Evolutionary conservation across 2,329 filamentous ascomycete species (phyloP).

Genomic region (Alternaria gansuensis): DNA sequence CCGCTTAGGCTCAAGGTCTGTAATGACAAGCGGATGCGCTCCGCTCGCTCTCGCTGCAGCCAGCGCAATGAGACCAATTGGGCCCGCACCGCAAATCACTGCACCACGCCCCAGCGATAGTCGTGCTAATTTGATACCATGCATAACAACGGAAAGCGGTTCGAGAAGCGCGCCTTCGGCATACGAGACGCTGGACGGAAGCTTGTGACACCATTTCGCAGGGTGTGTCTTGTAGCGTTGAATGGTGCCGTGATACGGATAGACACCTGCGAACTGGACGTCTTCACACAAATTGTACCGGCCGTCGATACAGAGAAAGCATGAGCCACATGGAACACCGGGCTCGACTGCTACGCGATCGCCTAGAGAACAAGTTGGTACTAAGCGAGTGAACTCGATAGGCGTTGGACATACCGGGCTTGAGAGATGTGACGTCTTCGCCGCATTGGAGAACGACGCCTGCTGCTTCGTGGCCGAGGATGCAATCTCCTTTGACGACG

Average conservation of each 20-base stretch:
- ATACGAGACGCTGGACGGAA: constrained; percentile 66
- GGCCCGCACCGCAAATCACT: constrained; percentile 67
- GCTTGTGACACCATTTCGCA: constrained; percentile 61
- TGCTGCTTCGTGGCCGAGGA: constrained; percentile 71
- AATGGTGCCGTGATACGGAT: constrained; percentile 68
- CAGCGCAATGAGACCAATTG: constrained; percentile 70
- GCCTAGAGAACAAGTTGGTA: constrained; percentile 47
- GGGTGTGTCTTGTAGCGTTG: constrained; percentile 70
- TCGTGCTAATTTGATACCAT: constrained; percentile 64
- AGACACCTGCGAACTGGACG: constrained; percentile 69
- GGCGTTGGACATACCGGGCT: constrained; percentile 51
- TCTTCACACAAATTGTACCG: constrained; percentile 71
- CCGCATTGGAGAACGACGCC: constrained; percentile 68
- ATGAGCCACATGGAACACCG: constrained; percentile 69
- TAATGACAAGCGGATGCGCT: constrained; percentile 70
- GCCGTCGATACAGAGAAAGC: constrained; percentile 67
- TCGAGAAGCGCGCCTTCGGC: constrained; percentile 70
- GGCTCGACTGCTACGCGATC: constrained; percentile 74
- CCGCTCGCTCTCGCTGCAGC: constrained; percentile 69
- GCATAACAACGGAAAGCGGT: constrained; percentile 69
- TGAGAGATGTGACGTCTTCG: constrained; percentile 62
- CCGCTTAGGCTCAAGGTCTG: constrained; percentile 66
- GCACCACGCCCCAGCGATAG: constrained; percentile 65
- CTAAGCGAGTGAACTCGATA: neutral
- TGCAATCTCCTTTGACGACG: constrained; percentile 69